Percentiles rank a stretch among this genome's conserved stretches.
These are phyloP conservation scores for Cynara cardunculus DNA, from an alignment of 129 eudicot genomes.

Conservation along the genomic window DNA sequence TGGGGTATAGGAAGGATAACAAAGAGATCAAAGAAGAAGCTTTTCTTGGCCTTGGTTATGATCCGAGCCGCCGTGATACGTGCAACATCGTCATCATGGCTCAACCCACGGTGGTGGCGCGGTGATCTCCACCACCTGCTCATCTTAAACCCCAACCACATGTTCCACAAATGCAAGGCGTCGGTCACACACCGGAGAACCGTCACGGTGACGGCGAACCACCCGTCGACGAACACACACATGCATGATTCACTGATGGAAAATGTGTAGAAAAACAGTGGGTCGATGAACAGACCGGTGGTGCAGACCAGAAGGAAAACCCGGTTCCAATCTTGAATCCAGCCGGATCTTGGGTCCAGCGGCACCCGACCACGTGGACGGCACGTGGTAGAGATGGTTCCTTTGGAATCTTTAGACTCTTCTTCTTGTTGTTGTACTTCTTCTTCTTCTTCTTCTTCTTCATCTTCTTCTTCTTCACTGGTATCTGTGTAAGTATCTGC, in stretches of 20 bases:
- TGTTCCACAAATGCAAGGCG: conserved; percentile 80
- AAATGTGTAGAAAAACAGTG: conserved; percentile 78
- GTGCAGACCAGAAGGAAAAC: conserved; percentile 83
- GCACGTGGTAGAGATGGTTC: not conserved
- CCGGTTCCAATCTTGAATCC: conserved; percentile 91
- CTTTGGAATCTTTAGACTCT: conserved; percentile 10
- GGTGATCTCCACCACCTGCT: conserved; percentile 31
- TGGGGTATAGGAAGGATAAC: conserved; percentile 94
- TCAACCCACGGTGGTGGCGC: conserved; percentile 13
- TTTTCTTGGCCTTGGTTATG: conserved; percentile 47
- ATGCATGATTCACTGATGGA: conserved; percentile 72
- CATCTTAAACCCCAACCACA: conserved; percentile 83
- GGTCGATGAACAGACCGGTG: conserved; percentile 83
- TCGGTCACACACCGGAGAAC: conserved; percentile 78
- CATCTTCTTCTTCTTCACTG: conserved; percentile 20
- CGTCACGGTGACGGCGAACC: conserved; percentile 89
- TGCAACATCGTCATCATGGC: conserved; percentile 18
- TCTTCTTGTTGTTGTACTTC: conserved; percentile 2
- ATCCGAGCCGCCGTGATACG: conserved; percentile 42
- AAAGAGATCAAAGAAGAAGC: conserved; percentile 76
- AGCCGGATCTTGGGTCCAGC: conserved; percentile 63
- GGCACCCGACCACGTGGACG: conserved; percentile 24
- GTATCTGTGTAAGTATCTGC: conserved; percentile 27
- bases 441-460: conserved; percentile 22
- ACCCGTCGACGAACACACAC: conserved; percentile 91